phyloP scores from a whole-genome alignment of 768 basidiomycete species.

The Leccinum ochraceum region DNA sequence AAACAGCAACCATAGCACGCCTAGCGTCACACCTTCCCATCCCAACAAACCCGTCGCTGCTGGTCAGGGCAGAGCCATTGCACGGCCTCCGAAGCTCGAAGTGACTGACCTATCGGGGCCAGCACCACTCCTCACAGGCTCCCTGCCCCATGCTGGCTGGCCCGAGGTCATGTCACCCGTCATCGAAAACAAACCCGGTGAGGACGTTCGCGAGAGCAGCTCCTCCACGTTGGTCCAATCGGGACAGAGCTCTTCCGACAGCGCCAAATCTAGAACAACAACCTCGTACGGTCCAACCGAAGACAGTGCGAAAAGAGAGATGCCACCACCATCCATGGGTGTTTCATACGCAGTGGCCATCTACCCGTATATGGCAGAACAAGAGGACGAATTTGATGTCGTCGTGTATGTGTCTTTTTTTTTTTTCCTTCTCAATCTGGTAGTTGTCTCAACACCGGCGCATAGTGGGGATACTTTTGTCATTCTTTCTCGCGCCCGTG shows the following conservation, averaged over 20 bases:
- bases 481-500: conserved; percentile 90
- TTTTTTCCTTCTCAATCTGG: background rate
- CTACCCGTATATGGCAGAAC: conserved; percentile 98
- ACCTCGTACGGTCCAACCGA: conserved; percentile 25
- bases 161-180: conserved; percentile 70
- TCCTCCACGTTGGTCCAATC: conserved; percentile 37
- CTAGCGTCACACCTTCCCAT: conserved; percentile 19
- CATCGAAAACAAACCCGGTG: conserved; percentile 48
- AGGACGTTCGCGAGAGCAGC: conserved; percentile 40
- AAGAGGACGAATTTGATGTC: conserved; percentile 98
- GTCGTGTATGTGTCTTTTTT: conserved; percentile 67
- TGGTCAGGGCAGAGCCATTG: conserved; percentile 36
- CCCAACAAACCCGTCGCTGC: conserved; percentile 28
- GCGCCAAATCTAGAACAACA: conserved; percentile 19
- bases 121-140: conserved; percentile 54
- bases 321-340: conserved; percentile 45
- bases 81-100: conserved; percentile 69
- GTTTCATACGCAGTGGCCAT: conserved; percentile 97
- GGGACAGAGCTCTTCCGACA: conserved; percentile 31
- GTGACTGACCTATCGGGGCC: conserved; percentile 61
- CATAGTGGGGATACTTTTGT: conserved; percentile 89
- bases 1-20: conserved; percentile 20
- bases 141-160: conserved; percentile 74
- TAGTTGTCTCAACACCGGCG: conserved; percentile 8
- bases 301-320: conserved; percentile 42